Evolutionary conservation across 208 protist genomes (phyloP), one percentile per base, ranked within the genome.

Genomic region (Crithidia acanthocephali): DNA sequence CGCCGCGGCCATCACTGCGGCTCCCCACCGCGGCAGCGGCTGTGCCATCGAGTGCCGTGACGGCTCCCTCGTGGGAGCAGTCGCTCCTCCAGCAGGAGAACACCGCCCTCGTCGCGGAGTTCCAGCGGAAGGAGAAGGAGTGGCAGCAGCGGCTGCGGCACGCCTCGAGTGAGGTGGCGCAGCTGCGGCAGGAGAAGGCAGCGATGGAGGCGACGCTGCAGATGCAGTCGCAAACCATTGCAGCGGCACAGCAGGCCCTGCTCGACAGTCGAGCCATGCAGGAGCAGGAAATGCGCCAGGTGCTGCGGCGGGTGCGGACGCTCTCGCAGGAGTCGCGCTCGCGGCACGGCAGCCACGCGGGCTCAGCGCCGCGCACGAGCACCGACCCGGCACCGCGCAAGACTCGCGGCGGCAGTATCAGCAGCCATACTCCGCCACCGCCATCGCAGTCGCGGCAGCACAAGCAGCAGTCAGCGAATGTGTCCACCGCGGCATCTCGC

Each of bases 1-100:
- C 72, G 0, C 72, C 72, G 6, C 63, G 72, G 2, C 72, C 72
- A 0, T 77, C 72, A 25, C 58, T 77, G 11, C 72, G 72, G 23
- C 72, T 77, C 37, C 58, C 58, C 3, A 30, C 63, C 23, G 27
- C 63, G 35, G 5, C 37, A 15, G 18, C 50, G 4, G 8, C 18
- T 59, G 55, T 28, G 50, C 53, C 10, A 20, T 9, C 44, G 25
- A 28, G n/a, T 15, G 15, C 59, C 32, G 50, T 30, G 7, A 23
- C 16, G 2, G n/a, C 50, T 13, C 37, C 42, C 16, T 47, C 67
- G 28, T 66, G 67, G 71, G 76, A 82, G 53, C 66, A 74, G 60
- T 45, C 68, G 27, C 75, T 87, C 32, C 68, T 84, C 20, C 78
- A 78, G 48, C 61, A 88, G 55, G 85, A 88, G 62, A 85, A 88